Base-by-base conservation (phyloP, 2,329 filamentous ascomycete genomes). In the Acrocalymma vagum region DNA sequence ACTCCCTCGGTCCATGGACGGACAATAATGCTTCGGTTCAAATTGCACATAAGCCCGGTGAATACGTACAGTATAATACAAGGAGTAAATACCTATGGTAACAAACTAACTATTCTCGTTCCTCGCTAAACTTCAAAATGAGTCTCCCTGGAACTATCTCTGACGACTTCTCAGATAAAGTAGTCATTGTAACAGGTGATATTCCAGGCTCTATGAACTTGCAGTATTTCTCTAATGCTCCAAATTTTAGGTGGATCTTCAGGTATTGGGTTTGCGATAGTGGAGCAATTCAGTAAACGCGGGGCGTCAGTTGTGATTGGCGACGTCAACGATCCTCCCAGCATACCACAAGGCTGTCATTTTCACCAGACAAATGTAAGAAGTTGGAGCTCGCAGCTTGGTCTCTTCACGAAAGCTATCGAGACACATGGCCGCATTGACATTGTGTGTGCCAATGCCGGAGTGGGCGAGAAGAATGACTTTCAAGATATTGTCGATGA, bases 181-280 rank as follows among this genome's bases (percentile, higher is more conserved):
- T n/a, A n/a, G n/a, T n/a, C n/a, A n/a, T n/a, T n/a, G n/a, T n/a
- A n/a, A n/a, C n/a, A n/a, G n/a, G n/a, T n/a, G n/a, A n/a, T n/a
- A n/a, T n/a, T n/a, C n/a, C n/a, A n/a, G n/a, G n/a, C n/a, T n/a
- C n/a, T n/a, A n/a, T n/a, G n/a, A n/a, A n/a, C n/a, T n/a, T n/a
- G n/a, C n/a, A n/a, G n/a, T n/a, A n/a, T n/a, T n/a, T n/a, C n/a
- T n/a, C n/a, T n/a, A n/a, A n/a, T n/a, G n/a, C n/a, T n/a, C n/a
- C 23, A 25, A 25, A 13, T 28, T 15, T 11, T 38, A 76, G 80
- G 81, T 39, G 77, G 78, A 42, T 80, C 78, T 1, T 81, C 79
- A 6, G 81, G 82, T 24, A 85, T 84, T 37, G 82, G 81, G 25
- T 72, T 81, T 15, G 78, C 78, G 26, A 82, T 81, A 3, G 72